Conservation (phyloP, 2,329 filamentous ascomycete species). For the Cladosporium colombiae region DNA sequence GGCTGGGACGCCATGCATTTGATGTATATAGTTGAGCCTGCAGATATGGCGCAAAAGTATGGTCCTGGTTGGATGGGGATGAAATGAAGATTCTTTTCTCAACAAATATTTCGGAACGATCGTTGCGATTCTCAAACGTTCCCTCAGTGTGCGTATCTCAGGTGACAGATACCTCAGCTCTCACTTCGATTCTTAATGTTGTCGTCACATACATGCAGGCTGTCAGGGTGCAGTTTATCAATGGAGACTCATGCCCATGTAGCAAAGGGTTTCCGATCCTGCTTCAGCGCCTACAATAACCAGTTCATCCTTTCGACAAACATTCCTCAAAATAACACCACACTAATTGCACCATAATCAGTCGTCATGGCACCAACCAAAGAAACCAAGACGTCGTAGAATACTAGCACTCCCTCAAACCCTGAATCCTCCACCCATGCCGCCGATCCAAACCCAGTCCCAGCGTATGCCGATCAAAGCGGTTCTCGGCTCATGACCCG, state of each 20-base stretch:
- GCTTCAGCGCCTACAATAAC: background rate
- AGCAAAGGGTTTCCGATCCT: too few relatives aligned
- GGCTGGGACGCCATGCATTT: background rate
- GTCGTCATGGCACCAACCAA: background rate
- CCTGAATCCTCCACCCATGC: background rate
- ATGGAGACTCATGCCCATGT: too few relatives aligned
- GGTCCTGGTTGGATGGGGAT: background rate
- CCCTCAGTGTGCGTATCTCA: too few relatives aligned
- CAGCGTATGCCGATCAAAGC: background rate
- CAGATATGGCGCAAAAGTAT: background rate
- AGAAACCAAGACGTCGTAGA: background rate
- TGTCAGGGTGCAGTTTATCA: too few relatives aligned
- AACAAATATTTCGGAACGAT: background rate
- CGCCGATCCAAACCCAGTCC: background rate
- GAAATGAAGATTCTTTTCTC: background rate
- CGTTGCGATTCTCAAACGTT: background rate
- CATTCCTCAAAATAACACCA: background rate
- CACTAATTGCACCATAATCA: too few relatives aligned
- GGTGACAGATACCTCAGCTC: too few relatives aligned
- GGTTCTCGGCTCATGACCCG: background rate
- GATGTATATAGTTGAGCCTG: background rate
- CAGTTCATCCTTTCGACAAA: background rate
- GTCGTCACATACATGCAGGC: too few relatives aligned
- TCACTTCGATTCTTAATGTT: too few relatives aligned
- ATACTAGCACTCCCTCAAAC: background rate